These are phyloP conservation scores for Sarocladiaceae sp. DNA, from an alignment of 2,329 filamentous ascomycete species.

Conservation along the genomic window DNA sequence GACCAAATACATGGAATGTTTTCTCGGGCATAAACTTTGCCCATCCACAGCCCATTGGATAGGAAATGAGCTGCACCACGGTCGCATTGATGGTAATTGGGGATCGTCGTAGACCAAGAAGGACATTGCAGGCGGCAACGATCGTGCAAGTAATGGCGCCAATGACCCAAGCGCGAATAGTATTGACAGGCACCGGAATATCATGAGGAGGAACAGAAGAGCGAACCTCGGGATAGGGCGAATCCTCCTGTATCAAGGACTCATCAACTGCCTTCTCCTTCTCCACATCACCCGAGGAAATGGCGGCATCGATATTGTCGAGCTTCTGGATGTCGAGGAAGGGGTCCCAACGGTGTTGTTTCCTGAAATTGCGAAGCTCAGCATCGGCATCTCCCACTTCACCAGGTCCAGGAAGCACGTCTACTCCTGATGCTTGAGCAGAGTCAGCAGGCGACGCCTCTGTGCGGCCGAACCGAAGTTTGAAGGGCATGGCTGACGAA, in stretches of 20 bases:
- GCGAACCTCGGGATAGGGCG: conserved; percentile 27
- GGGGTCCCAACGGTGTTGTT: conserved; percentile 46
- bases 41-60: conserved; percentile 37
- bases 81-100: conserved; percentile 49
- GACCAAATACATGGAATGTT: conserved; percentile 27
- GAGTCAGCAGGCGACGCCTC: background rate
- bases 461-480: background rate
- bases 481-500: background rate
- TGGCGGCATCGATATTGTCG: conserved; percentile 41
- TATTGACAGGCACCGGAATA: conserved; percentile 51
- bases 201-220: conserved; percentile 34
- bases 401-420: background rate
- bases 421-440: background rate
- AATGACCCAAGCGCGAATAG: conserved; percentile 56
- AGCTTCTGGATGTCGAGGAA: conserved; percentile 48
- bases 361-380: conserved; percentile 11
- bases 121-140: conserved; percentile 52
- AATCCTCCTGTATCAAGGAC: conserved; percentile 44
- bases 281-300: conserved; percentile 34
- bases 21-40: conserved; percentile 26
- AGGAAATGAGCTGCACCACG: conserved; percentile 51
- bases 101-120: conserved; percentile 45
- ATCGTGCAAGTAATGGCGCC: conserved; percentile 54
- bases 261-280: conserved; percentile 38
- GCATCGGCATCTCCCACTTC: conserved; percentile 9